Evolutionary conservation across 345 rosid genomes (phyloP), one percentile per base, ranked within the genome.

Genomic region (Eucalyptus paniculata): DNA sequence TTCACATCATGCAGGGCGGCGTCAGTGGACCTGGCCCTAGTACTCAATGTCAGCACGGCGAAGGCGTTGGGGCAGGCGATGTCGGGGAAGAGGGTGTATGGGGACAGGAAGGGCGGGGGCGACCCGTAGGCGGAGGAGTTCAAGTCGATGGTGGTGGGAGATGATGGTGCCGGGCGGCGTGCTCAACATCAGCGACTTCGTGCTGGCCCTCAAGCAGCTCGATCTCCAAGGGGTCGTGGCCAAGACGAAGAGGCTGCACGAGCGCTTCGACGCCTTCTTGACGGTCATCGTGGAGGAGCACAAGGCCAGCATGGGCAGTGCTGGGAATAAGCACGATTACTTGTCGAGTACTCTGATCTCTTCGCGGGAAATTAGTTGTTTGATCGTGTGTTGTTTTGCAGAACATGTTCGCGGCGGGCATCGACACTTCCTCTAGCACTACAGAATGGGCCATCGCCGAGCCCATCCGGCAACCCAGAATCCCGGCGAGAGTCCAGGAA

Each of bases 381-480:
- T 44, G 9, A 44, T 44, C 45, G 9, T 44, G 45, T 44, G 45
- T 44, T 44, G 45, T 44, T 44, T 44, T 1, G 45, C 45, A 44
- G 45, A 44, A 44, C 45, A 44, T 1, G 45, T 44, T 44, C 45
- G 45, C 8, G 45, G 45, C 45, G 45, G 45, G 45, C 45, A 44
- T 9, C 45, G 9, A 44, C 45, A 44, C 9, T 44, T 2, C 45
- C 45, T 44, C 9, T 44, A 44, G 45, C 45, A 2, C 45, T 8
- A 44, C 9, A 8, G 45, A 44, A 40, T 97, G 99, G 99, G 97
- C 97, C 72, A 91, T 97, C 45, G 97, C 99, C 2, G 98, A 97
- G 60, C 90, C 96, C 2, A 94, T 97, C 23, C 94, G 98, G 23
- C 97, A 96, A 83, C 98, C 99, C 5, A 87, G 87, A 9, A 92